Percentiles rank a stretch among this genome's conserved stretches.
phyloP scores from a whole-genome alignment of 345 rosid genomes.

The Noccaea caerulescens region DNA sequence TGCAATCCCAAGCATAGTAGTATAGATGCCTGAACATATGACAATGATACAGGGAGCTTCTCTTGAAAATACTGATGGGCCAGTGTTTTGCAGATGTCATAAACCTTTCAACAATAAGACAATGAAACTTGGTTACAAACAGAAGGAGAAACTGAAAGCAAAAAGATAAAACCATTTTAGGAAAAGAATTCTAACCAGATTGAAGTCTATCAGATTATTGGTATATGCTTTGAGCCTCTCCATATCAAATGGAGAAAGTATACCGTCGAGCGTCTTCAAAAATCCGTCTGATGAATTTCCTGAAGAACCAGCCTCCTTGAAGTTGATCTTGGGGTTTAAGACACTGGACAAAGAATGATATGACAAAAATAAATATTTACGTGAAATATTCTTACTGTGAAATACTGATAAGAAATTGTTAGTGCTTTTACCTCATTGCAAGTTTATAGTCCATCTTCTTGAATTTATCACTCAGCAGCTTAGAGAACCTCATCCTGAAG shows the following conservation, averaged over 20 bases:
- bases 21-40: slow-evolving; percentile 78
- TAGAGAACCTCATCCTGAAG: slow-evolving; percentile 71
- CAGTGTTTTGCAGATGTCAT: slow-evolving; percentile 66
- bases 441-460: slow-evolving; percentile 84
- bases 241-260: slow-evolving; percentile 69
- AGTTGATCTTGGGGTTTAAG: slow-evolving; percentile 84
- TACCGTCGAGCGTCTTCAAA: slow-evolving; percentile 53
- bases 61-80: slow-evolving; percentile 76
- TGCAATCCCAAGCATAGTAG: slow-evolving; percentile 88
- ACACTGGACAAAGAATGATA: slow-evolving; percentile 54
- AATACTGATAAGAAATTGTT: slow-evolving; percentile 24
- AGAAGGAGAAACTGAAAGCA: not conserved
- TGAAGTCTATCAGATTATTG: slow-evolving; percentile 67
- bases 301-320: slow-evolving; percentile 46
- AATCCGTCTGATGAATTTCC: slow-evolving; percentile 52
- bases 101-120: slow-evolving; percentile 54
- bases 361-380: not conserved
- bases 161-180: not conserved
- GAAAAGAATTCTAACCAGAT: slow-evolving; percentile 54
- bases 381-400: not conserved
- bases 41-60: slow-evolving; percentile 77
- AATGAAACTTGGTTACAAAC: slow-evolving; percentile 24
- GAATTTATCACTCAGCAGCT: slow-evolving; percentile 62
- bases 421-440: slow-evolving; percentile 74
- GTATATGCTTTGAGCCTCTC: slow-evolving; percentile 72